Evolutionary conservation across 352 stramenopile genomes (phyloP), one percentile per base, ranked within the genome.

Genomic region (Phytophthora aleatoria): DNA sequence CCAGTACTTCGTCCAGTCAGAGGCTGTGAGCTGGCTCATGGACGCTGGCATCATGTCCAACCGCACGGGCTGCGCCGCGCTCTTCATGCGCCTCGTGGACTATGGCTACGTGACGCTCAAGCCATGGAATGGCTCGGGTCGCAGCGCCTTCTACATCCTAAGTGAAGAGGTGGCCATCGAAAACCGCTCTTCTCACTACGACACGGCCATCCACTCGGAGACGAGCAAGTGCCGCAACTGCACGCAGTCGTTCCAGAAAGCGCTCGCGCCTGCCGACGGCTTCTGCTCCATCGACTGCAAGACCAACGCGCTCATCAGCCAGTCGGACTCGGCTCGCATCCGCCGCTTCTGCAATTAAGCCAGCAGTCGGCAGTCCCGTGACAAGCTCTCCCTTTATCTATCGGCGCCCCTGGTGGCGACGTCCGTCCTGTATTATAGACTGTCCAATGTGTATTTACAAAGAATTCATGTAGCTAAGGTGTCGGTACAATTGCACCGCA

Each of bases 271-370:
- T 2, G 74, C 64, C 15, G 80, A 79, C n/a, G 84, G 82, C 50
- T 94, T 94, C 57, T 94, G 84, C 73, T 92, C 81, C 3, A 92
- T 94, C 58, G 86, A 94, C 76, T 94, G 86, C 76, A 94, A 94
- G 73, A 94, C 84, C 28, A 93, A 92, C 66, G 71, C 86, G 44
- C 64, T 89, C 56, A 84, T 92, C 71, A 91, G 60, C 67, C 74
- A 86, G 51, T 81, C 78, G 4, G 84, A 92, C 71, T 87, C 84
- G 61, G 84, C 81, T 44, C 79, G 69, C 59, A 81, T 89, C 50
- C 75, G 71, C 49, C 74, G 77, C 38, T 86, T 81, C 69, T 80
- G 78, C 54, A 73, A 76, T 35, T 88, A 56, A 77, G 49, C 48
- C 30, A 39, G 26, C 27, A 26, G 28, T 6, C 20, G 13, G 12